These are phyloP conservation scores for Eimeria falciformis DNA, from an alignment of 169 alveolate genomes.

Conservation along the genomic window DNA sequence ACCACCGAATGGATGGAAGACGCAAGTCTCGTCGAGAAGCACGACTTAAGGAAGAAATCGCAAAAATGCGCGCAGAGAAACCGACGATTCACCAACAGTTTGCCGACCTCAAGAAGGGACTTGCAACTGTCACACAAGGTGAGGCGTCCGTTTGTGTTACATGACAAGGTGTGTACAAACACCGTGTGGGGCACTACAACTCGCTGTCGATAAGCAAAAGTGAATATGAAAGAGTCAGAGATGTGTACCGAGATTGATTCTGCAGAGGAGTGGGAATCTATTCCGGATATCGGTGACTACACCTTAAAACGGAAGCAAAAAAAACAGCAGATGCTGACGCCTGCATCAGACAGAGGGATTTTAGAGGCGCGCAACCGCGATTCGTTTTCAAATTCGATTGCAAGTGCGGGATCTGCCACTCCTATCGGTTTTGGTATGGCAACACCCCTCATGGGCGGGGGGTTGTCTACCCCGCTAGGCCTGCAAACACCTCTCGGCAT, in stretches of 20 bases:
- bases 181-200: too few relatives aligned
- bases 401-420: conserved; percentile 78
- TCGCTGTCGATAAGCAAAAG: background rate
- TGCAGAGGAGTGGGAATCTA: conserved; percentile 97
- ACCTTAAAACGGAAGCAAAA: conserved; percentile 87
- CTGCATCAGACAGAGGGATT: conserved; percentile 75
- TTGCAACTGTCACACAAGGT: conserved; percentile 81
- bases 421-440: conserved; percentile 83
- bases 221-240: background rate
- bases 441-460: conserved; percentile 86
- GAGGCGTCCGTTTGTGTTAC: too few relatives aligned
- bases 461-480: conserved; percentile 91
- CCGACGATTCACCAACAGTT: conserved; percentile 83
- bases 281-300: conserved; percentile 96
- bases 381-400: conserved; percentile 69
- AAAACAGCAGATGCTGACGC: conserved; percentile 84
- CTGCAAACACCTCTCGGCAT: conserved; percentile 87
- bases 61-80: conserved; percentile 91
- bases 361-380: conserved; percentile 67
- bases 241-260: background rate
- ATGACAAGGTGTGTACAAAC: too few relatives aligned
- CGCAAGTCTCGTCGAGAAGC: conserved; percentile 92
- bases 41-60: conserved; percentile 89
- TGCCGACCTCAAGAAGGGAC: conserved; percentile 78
- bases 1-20: conserved; percentile 93